These are phyloP conservation scores for Paramecium octaurelia DNA, from an alignment of 73 alveolate species.

Conservation along the genomic window DNA sequence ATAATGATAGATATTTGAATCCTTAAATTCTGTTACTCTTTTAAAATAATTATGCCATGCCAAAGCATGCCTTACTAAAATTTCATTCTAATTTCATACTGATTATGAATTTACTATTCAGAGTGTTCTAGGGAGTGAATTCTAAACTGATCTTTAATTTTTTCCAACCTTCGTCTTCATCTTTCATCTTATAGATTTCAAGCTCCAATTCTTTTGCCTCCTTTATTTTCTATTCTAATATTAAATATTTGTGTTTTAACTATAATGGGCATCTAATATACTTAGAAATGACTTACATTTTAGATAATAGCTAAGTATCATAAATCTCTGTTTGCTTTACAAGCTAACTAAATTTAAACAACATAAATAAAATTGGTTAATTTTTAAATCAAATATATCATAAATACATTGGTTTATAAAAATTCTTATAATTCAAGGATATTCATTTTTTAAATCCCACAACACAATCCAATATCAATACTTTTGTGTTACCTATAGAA, in stretches of 20 bases:
- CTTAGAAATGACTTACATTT: not conserved
- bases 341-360: not conserved
- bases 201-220: not conserved
- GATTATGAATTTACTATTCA: not conserved
- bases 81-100: not conserved
- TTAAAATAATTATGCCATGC: slow-evolving; percentile 50
- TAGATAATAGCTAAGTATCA: not conserved
- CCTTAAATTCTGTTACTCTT: not conserved
- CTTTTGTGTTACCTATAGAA: not conserved
- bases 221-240: not conserved
- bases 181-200: not conserved
- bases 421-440: not conserved
- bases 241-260: not conserved
- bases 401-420: not conserved
- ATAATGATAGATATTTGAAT: not conserved
- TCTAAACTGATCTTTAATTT: not conserved
- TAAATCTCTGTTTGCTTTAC: not conserved
- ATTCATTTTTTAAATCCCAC: no score
- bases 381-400: not conserved
- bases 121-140: not conserved
- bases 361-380: not conserved
- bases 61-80: slow-evolving; percentile 29
- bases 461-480: not conserved
- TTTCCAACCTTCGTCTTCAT: not conserved
- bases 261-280: not conserved